Base-by-base conservation (phyloP, 2,329 filamentous ascomycete species). In the Fusarium torulosum region DNA sequence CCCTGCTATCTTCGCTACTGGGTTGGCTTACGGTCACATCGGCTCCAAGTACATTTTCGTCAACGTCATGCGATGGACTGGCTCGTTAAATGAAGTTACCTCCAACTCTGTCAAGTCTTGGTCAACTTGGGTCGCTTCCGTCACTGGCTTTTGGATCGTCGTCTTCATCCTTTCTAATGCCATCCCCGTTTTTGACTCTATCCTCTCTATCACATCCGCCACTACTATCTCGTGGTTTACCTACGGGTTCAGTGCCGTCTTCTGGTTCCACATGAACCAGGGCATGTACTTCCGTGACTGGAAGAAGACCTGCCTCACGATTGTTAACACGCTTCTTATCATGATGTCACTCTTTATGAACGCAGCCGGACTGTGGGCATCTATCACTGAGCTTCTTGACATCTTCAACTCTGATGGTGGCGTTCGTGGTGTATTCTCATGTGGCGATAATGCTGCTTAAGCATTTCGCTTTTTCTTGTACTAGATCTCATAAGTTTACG, bases 211-310 rank as follows among this genome's bases (percentile, higher is more conserved):
- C 6, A 72, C 71, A 1, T 72, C 71, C 0, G 70, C 74, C 5
- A 75, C 71, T 2, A 74, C 72, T 7, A 70, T 74, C 11, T 63
- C 73, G 7, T 75, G 73, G 73, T 74, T 74, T 2, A 74, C 71
- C 0, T 75, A 71, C 5, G 65, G 69, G 15, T 67, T 75, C 7
- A 63, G 65, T 19, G 71, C 67, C 14, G 61, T 74, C 11, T 73
- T 75, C 29, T 74, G 72, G 73, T 63, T 75, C 14, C 63, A 73
- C 3, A 59, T 69, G 46, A 75, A 75, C 53, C 53, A 63, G 27
- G 45, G 54, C 0, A 37, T 40, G 20, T 51, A 66, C 41, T 73
- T 72, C 33, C 41, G 55, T 0, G 64, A 65, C 10, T 73, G 70
- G 72, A 74, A 63, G 40, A 74, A 72, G 51, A 74, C 55, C 3